Base-by-base conservation (phyloP, 1,139 yeast species). In the Pichia sp. region DNA sequence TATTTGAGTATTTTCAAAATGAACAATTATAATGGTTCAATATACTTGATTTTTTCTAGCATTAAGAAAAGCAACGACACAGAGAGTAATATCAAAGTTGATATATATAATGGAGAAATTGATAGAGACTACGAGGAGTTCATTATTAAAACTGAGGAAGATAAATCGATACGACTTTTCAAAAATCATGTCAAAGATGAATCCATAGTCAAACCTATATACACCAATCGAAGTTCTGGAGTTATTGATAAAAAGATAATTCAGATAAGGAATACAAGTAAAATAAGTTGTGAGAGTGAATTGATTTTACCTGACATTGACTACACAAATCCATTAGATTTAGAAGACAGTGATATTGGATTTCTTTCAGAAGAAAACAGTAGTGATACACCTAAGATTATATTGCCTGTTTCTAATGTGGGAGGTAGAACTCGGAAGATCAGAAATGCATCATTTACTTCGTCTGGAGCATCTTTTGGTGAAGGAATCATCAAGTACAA, bases 401-500 rank as follows among this genome's bases (percentile, higher is more conserved):
- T 46, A 10, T 26, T 47, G 4, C 51, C 52, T 4, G 20, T 35
- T 15, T 12, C 36, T 5, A 34, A 19, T 12, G 14, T 6, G 3
- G 14, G 14, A 12, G 15, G n/a, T 12, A 21, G 22, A 17, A 28
- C 24, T 3, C 25, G 20, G 17, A 42, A 34, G 28, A 31, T 30
- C 4, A 42, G 50, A 23, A 39, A 41, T 18, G 53, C 60, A 1
- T 56, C 60, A 5, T 56, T 58, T 33, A 58, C 62, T 7, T 57
- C 62, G 3, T 55, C 60, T 1, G 62, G 62, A 24, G 52, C 54
- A 11, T 57, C 61, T 12, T 58, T 58, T 42, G 62, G 62, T 19
- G 62, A 58, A 41, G 62, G 62, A 5, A 58, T 58, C 21, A 56
- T 58, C 25, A 57, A 56, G 41, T 58, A 54, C 39, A 56, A 52